Evolutionary conservation across 2,329 filamentous ascomycete genomes (phyloP).

Genomic region (Pseudogymnoascus sp.): DNA sequence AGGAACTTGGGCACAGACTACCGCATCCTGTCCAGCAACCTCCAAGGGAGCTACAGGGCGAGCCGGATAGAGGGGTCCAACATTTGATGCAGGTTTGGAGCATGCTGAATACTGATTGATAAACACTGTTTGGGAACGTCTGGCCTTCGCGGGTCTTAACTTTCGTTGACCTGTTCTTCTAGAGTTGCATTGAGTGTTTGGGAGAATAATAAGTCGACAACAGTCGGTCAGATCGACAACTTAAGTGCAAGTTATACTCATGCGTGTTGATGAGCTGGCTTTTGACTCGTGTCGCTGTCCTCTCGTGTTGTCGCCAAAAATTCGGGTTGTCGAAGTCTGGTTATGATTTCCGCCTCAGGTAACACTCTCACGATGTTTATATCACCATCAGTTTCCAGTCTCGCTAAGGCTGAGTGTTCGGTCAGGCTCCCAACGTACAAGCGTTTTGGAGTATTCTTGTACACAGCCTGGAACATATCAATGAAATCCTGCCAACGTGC

Average conservation of each 20-base stretch:
- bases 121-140: neutral
- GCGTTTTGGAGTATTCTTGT: too few relatives aligned
- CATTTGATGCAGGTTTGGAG: conserved; percentile 28
- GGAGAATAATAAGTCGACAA: too few relatives aligned
- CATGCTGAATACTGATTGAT: conserved; percentile 24
- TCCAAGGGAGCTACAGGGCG: conserved; percentile 6
- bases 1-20: conserved; percentile 18
- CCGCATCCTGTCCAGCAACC: neutral
- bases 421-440: too few relatives aligned
- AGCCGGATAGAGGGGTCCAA: conserved; percentile 23
- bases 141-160: neutral
- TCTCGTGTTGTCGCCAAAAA: neutral
- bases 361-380: too few relatives aligned
- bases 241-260: neutral
- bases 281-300: neutral
- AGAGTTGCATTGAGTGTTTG: too few relatives aligned
- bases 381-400: too few relatives aligned
- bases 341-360: too few relatives aligned
- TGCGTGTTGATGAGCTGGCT: neutral
- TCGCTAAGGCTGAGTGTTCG: too few relatives aligned
- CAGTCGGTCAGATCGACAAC: too few relatives aligned
- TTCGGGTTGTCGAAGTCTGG: neutral
- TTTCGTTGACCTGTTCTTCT: too few relatives aligned
- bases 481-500: too few relatives aligned
- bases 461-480: too few relatives aligned